Percentiles rank a stretch among this genome's conserved stretches.
Conservation (phyloP, 108 stramenopile species). For the Stephanodiscus minutulus region DNA sequence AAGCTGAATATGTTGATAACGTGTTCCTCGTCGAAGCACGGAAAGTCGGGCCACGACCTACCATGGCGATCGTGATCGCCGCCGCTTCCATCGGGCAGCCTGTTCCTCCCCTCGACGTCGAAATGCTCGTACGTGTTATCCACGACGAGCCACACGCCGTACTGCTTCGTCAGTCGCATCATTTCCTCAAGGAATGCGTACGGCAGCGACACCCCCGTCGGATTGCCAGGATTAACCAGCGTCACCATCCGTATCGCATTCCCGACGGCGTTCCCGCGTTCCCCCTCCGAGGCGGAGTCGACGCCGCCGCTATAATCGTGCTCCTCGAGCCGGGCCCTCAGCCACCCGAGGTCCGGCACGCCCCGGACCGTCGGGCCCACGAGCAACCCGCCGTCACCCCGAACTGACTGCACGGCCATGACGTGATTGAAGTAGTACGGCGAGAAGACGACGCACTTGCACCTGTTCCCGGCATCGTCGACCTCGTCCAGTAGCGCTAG, state of each 20-base stretch:
- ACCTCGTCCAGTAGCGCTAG: slow-evolving; percentile 65
- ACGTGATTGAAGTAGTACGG: slow-evolving; percentile 97
- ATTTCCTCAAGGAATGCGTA: slow-evolving; percentile 58
- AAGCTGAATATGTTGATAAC: slow-evolving; percentile 90
- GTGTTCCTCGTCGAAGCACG: slow-evolving; percentile 66
- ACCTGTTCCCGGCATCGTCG: slow-evolving; percentile 13
- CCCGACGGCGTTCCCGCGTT: slow-evolving; percentile 9
- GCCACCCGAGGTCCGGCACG: slow-evolving; percentile 62
- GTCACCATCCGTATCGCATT: slow-evolving; percentile 77
- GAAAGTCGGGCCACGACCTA: slow-evolving; percentile 19
- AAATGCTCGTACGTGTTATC: slow-evolving; percentile 97
- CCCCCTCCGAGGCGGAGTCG: background rate
- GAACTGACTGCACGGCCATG: slow-evolving; percentile 66
- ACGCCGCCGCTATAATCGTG: background rate
- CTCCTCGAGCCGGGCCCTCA: slow-evolving; percentile 50
- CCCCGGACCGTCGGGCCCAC: slow-evolving; percentile 67
- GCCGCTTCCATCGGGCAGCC: slow-evolving; percentile 44
- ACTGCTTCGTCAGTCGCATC: slow-evolving; percentile 65
- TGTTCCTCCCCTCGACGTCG: slow-evolving; percentile 46
- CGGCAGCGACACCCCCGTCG: slow-evolving; percentile 82
- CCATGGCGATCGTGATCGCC: slow-evolving; percentile 37
- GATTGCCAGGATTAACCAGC: slow-evolving; percentile 93
- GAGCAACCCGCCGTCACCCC: slow-evolving; percentile 48
- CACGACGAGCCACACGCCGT: slow-evolving; percentile 82
- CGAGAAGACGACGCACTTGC: slow-evolving; percentile 69